These are phyloP conservation scores for Ceratocystis harringtonii DNA, from an alignment of 2,329 filamentous ascomycete species.

Conservation along the genomic window DNA sequence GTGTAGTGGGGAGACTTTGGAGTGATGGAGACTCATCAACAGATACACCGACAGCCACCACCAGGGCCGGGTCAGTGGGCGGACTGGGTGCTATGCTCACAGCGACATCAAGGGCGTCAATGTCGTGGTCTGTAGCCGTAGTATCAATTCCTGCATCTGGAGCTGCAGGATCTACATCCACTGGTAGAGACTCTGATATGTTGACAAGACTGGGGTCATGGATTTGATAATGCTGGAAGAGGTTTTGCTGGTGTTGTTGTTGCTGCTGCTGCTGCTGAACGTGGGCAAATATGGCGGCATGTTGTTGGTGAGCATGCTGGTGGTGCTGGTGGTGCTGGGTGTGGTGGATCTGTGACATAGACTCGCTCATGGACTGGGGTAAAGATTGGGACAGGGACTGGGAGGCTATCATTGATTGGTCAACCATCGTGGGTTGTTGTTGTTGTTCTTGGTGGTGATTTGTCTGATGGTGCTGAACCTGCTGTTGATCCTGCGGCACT, in stretches of 20 bases:
- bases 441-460: slow-evolving; percentile 4
- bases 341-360: slow-evolving; percentile 1
- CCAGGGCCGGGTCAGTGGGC: slow-evolving; percentile 5
- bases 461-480: background rate
- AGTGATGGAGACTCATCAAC: background rate
- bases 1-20: background rate
- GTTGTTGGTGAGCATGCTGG: background rate
- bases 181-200: background rate
- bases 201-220: slow-evolving; percentile 1
- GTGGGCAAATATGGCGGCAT: background rate
- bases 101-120: background rate
- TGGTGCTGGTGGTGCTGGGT: slow-evolving; percentile 10
- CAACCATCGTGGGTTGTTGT: slow-evolving; percentile 16
- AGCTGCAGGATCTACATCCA: background rate
- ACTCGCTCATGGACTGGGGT: background rate
- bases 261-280: slow-evolving; percentile 7
- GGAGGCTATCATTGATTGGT: background rate
- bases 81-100: background rate
- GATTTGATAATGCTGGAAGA: slow-evolving; percentile 1
- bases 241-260: background rate
- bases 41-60: background rate
- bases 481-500: background rate
- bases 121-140: background rate
- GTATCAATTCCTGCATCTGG: background rate
- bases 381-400: background rate